Evolutionary conservation across 2,329 filamentous ascomycete species (phyloP).

Genomic region (Fonsecaea pugnacius): DNA sequence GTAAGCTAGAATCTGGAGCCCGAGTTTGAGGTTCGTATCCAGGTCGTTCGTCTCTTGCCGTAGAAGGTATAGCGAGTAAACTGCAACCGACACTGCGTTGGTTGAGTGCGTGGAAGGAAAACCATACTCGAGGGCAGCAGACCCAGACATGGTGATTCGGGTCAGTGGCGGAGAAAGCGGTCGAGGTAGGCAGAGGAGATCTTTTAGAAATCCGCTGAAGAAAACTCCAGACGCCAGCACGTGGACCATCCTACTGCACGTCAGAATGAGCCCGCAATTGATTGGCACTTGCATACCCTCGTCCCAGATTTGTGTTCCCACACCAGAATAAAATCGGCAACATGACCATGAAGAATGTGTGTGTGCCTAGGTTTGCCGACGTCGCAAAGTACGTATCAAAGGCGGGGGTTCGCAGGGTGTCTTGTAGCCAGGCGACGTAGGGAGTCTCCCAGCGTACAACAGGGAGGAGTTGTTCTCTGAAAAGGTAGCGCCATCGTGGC

Average conservation of each 20-base stretch:
- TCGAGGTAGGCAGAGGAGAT: constrained; percentile 87
- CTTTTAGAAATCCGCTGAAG: constrained; percentile 91
- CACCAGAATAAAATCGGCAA: constrained; percentile 97
- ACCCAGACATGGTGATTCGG: constrained; percentile 96
- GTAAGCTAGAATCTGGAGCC: constrained; percentile 72
- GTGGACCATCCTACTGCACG: constrained; percentile 59
- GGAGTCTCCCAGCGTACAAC: constrained; percentile 94
- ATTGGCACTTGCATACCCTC: constrained; percentile 67
- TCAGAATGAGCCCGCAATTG: constrained; percentile 18
- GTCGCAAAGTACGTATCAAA: constrained; percentile 97
- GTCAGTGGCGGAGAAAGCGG: constrained; percentile 90
- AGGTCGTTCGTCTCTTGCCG: constrained; percentile 53
- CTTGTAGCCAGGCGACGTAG: constrained; percentile 85
- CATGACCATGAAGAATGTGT: constrained; percentile 98
- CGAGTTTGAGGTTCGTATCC: constrained; percentile 61
- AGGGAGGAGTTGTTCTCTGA: constrained; percentile 81
- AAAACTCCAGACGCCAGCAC: constrained; percentile 80
- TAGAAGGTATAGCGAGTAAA: constrained; percentile 77
- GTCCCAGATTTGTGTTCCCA: constrained; percentile 79
- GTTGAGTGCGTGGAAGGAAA: constrained; percentile 97
- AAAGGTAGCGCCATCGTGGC: constrained; percentile 82
- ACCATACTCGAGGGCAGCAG: constrained; percentile 91
- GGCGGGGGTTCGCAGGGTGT: constrained; percentile 75
- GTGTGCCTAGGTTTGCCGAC: constrained; percentile 92
- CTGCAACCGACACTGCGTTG: constrained; percentile 91